A percentile compares a stretch with the other conserved stretches of the same genome.
Evolutionary conservation across 495 filamentous ascomycete genomes (phyloP).

Genomic region (Amorphotheca resinae): DNA sequence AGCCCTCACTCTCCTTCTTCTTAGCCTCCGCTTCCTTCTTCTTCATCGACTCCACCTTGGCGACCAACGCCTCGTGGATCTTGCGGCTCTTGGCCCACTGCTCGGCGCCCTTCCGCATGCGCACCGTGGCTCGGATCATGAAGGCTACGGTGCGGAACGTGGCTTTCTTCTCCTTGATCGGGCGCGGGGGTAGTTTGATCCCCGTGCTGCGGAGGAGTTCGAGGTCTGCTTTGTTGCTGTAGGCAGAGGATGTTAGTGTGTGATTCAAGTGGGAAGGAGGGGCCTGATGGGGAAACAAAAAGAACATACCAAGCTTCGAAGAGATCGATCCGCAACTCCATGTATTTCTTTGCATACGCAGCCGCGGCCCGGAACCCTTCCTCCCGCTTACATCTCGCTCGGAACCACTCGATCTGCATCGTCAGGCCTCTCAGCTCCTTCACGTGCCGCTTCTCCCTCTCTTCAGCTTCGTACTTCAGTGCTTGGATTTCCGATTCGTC

Average conservation of each 20-base stretch:
- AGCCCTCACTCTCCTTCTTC: no score
- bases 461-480: slow-evolving; percentile 21
- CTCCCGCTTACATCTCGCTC: slow-evolving; percentile 65
- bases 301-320: slow-evolving; percentile 72
- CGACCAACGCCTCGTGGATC: slow-evolving; percentile 13
- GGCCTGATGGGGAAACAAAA: neutral
- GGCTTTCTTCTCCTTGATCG: slow-evolving; percentile 27
- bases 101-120: slow-evolving; percentile 17
- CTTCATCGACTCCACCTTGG: slow-evolving; percentile 12
- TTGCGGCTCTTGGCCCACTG: slow-evolving; percentile 14
- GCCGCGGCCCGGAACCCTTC: slow-evolving; percentile 64
- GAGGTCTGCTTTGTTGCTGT: slow-evolving; percentile 85
- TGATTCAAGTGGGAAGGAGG: neutral
- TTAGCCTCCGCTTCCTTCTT: neutral
- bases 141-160: slow-evolving; percentile 17
- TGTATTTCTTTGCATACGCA: slow-evolving; percentile 65
- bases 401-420: slow-evolving; percentile 83
- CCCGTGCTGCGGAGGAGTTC: slow-evolving; percentile 72
- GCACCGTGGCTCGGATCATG: slow-evolving; percentile 13
- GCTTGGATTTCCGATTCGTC: slow-evolving; percentile 16
- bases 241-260: slow-evolving; percentile 5
- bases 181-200: slow-evolving; percentile 35
- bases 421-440: slow-evolving; percentile 73
- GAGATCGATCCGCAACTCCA: slow-evolving; percentile 68
- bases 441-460: slow-evolving; percentile 45